phyloP scores from a whole-genome alignment of 495 filamentous ascomycete species.

The Lindgomyces ingoldianus region DNA sequence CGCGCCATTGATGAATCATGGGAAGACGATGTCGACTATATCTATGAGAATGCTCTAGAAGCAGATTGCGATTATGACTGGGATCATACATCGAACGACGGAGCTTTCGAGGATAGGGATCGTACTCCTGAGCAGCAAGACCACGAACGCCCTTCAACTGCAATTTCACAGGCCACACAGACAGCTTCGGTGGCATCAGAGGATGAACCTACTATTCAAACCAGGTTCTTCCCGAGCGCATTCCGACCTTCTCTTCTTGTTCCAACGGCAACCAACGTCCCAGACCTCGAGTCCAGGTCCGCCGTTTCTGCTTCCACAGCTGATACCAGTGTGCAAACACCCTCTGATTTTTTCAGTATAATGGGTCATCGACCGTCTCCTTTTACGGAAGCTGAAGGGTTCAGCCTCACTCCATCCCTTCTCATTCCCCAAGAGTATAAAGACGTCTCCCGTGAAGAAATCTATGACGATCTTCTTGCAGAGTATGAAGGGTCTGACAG shows the following conservation, averaged over 20 bases:
- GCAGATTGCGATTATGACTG: slow-evolving; percentile 90
- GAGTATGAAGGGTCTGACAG: slow-evolving; percentile 52
- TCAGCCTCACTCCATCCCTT: slow-evolving; percentile 40
- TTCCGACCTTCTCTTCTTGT: slow-evolving; percentile 33
- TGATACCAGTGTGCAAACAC: slow-evolving; percentile 27
- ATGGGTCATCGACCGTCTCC: neutral
- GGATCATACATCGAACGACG: slow-evolving; percentile 51
- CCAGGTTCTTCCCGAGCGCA: slow-evolving; percentile 12
- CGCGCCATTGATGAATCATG: slow-evolving; percentile 63
- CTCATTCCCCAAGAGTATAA: slow-evolving; percentile 32
- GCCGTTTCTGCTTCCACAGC: slow-evolving; percentile 31
- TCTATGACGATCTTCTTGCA: slow-evolving; percentile 54
- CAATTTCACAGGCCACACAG: neutral
- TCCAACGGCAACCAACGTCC: slow-evolving; percentile 28
- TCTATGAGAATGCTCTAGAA: slow-evolving; percentile 87
- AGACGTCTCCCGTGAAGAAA: slow-evolving; percentile 46
- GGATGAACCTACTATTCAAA: slow-evolving; percentile 9
- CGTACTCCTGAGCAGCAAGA: slow-evolving; percentile 27
- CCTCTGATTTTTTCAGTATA: slow-evolving; percentile 24
- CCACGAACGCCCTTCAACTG: slow-evolving; percentile 1
- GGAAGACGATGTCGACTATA: slow-evolving; percentile 95
- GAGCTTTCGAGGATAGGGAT: slow-evolving; percentile 20
- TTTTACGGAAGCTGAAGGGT: slow-evolving; percentile 28
- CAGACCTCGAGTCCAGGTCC: slow-evolving; percentile 33
- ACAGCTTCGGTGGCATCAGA: neutral